Evolutionary conservation across 345 rosid species (phyloP).

Genomic region (Crucihimalaya himalaica): DNA sequence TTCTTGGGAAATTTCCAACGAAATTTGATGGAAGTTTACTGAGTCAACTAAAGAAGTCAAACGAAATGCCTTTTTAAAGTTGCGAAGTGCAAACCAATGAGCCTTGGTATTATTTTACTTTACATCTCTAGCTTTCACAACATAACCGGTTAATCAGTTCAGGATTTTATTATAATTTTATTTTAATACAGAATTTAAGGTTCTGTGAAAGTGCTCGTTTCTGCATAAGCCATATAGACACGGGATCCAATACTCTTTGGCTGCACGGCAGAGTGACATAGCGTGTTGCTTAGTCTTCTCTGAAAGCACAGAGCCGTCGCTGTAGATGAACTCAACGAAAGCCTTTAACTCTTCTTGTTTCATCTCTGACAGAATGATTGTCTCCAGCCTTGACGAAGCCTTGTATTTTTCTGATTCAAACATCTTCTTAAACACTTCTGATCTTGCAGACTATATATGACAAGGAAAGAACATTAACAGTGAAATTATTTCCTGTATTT

Average conservation of each 20-base stretch:
- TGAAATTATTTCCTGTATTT: neutral
- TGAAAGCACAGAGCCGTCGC: neutral
- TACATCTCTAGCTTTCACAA: no score
- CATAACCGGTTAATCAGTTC: no score
- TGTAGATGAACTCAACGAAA: slow-evolving; percentile 21
- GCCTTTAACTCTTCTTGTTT: neutral
- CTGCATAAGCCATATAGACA: slow-evolving; percentile 1
- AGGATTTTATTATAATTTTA: neutral
- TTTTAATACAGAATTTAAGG: no score
- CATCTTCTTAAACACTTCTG: slow-evolving; percentile 14
- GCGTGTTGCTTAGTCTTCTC: neutral
- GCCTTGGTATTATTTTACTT: no score
- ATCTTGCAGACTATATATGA: slow-evolving; percentile 6
- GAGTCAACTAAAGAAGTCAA: no score
- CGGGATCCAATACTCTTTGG: slow-evolving; percentile 1
- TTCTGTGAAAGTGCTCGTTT: no score
- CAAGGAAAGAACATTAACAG: neutral
- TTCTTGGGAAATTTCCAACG: no score
- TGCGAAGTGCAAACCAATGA: no score
- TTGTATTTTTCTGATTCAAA: neutral
- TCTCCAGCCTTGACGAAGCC: neutral
- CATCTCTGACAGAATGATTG: slow-evolving; percentile 1
- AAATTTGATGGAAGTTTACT: no score
- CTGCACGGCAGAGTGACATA: slow-evolving; percentile 1
- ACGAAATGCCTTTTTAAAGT: no score